A percentile compares a stretch with the other conserved stretches of the same genome.
phyloP scores from a whole-genome alignment of 2,329 filamentous ascomycete genomes.

The Sarocladium oryzae region DNA sequence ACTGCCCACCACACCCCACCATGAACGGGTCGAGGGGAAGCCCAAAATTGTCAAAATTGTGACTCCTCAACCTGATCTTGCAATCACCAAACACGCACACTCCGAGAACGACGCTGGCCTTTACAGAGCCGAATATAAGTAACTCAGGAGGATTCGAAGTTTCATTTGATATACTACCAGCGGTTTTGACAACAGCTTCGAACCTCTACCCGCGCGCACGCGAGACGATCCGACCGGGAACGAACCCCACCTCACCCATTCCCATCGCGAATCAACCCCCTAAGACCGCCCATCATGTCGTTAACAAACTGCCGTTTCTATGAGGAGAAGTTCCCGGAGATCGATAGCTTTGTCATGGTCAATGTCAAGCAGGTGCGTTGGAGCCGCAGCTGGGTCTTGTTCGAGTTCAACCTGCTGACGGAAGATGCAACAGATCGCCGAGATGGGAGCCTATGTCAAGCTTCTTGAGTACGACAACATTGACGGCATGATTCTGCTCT shows the following conservation, averaged over 20 bases:
- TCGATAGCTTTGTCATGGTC: conserved; percentile 99
- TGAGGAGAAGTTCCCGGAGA: conserved; percentile 89
- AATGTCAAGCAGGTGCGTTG: conserved; percentile 87
- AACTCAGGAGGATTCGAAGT: not conserved
- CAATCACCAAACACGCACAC: not conserved
- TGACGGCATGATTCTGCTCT: conserved; percentile 99
- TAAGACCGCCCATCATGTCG: conserved; percentile 66
- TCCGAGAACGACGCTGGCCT: conserved; percentile 1
- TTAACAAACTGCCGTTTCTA: conserved; percentile 96
- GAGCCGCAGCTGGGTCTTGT: conserved; percentile 8
- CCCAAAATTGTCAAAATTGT: conserved; percentile 38
- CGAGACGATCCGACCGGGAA: conserved; percentile 19
- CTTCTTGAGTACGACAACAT: conserved; percentile 99
- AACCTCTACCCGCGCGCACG: conserved; percentile 13
- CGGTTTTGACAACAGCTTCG: not conserved
- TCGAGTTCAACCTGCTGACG: conserved; percentile 9
- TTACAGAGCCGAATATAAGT: conserved; percentile 8
- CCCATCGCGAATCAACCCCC: conserved; percentile 18
- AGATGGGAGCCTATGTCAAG: conserved; percentile 99
- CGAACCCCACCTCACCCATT: conserved; percentile 25
- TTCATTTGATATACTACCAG: not conserved
- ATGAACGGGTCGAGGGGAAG: conserved; percentile 22
- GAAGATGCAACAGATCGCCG: conserved; percentile 65
- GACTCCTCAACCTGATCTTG: conserved; percentile 25
- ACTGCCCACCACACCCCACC: conserved; percentile 33